Conservation (phyloP, 2,329 filamentous ascomycete species). For the Colletotrichum sp. region DNA sequence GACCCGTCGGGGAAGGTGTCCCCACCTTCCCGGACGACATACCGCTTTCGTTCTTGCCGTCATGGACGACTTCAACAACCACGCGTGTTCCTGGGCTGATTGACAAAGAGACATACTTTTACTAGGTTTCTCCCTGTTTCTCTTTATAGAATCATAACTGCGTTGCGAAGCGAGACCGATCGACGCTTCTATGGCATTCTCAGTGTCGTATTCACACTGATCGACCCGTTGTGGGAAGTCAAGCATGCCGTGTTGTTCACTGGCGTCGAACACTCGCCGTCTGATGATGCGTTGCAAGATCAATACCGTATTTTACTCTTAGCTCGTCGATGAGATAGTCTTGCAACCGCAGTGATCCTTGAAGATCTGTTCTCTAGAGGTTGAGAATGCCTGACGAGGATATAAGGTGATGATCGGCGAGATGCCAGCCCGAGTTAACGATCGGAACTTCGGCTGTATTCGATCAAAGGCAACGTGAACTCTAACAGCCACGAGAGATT, state of each 20-base stretch:
- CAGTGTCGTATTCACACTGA: neutral
- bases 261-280: neutral
- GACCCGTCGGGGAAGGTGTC: neutral
- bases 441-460: neutral
- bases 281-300: neutral
- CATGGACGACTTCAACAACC: neutral
- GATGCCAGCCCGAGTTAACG: neutral
- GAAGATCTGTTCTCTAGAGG: neutral
- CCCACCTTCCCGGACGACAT: neutral
- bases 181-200: neutral
- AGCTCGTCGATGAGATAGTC: neutral
- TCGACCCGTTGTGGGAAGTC: neutral
- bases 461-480: neutral
- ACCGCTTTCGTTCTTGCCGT: neutral
- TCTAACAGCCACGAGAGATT: neutral
- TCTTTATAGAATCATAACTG: neutral
- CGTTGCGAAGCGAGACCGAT: neutral
- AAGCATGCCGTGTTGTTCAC: neutral
- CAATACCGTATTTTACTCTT: fast-evolving
- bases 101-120: neutral
- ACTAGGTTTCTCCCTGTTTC: neutral
- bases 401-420: neutral
- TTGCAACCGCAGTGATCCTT: neutral
- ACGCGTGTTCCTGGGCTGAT: neutral
- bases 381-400: neutral